Evolutionary conservation across 1,284 basidiomycete genomes (phyloP).

Genomic region (Pholiota adiposa): DNA sequence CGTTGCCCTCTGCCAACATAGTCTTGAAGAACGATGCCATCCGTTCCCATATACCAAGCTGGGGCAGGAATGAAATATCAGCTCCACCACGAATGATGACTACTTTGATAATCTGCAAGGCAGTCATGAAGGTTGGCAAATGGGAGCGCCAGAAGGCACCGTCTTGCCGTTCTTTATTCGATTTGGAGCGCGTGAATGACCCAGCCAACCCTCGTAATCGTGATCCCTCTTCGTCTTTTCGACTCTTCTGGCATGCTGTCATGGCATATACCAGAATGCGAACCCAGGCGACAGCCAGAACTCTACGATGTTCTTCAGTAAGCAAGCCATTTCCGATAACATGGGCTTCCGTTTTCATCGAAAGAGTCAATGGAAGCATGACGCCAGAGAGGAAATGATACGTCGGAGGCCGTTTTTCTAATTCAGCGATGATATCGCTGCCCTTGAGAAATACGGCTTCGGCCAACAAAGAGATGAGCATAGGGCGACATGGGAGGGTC

Average conservation of each 20-base stretch:
- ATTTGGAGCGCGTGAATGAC: constrained; percentile 42
- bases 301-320: constrained; percentile 47
- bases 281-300: constrained; percentile 61
- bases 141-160: constrained; percentile 34
- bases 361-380: constrained; percentile 64
- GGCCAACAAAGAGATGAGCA: constrained; percentile 58
- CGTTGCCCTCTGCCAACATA: constrained; percentile 61
- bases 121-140: constrained; percentile 54
- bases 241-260: constrained; percentile 45
- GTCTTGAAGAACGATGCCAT: constrained; percentile 52
- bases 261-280: constrained; percentile 67
- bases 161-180: constrained; percentile 26
- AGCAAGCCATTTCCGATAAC: constrained; percentile 45
- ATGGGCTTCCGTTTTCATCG: constrained; percentile 55
- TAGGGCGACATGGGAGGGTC: constrained; percentile 50
- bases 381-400: constrained; percentile 63
- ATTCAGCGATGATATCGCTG: constrained; percentile 57
- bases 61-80: constrained; percentile 52
- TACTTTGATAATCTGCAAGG: constrained; percentile 73
- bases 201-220: constrained; percentile 18
- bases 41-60: constrained; percentile 67
- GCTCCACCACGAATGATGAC: constrained; percentile 65
- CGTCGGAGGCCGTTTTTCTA: constrained; percentile 60
- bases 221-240: constrained; percentile 19
- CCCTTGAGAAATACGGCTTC: constrained; percentile 56